Evolutionary conservation across 352 stramenopile species (phyloP).

Genomic region (Phytopythium helicoides): DNA sequence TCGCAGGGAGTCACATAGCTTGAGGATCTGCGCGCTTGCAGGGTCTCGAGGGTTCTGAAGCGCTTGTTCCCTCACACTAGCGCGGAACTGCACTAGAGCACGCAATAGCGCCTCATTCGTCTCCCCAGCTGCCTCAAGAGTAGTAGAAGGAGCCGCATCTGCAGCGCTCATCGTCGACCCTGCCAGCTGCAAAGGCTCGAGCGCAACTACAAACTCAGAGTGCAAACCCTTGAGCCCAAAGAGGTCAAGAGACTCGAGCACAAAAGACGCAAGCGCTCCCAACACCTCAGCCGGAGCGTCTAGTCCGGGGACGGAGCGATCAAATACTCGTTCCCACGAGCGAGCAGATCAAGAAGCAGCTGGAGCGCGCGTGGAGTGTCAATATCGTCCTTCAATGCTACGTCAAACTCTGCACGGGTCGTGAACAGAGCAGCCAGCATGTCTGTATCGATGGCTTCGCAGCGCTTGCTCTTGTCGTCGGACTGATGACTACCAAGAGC

Average conservation of each 20-base stretch:
- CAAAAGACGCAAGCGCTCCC: constrained; percentile 47
- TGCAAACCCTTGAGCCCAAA: constrained; percentile 63
- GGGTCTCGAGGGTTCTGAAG: constrained; percentile 39
- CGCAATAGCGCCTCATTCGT: constrained; percentile 37
- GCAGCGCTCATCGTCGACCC: constrained; percentile 14
- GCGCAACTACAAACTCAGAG: constrained; percentile 37
- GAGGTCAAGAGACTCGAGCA: constrained; percentile 66
- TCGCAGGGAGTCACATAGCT: constrained; percentile 60
- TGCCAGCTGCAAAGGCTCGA: not conserved
- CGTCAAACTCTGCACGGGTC: constrained; percentile 51
- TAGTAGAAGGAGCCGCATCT: not conserved
- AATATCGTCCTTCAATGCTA: constrained; percentile 83
- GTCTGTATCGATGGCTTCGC: constrained; percentile 46
- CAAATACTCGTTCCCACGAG: constrained; percentile 56
- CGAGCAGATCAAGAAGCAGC: constrained; percentile 70
- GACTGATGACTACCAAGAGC: constrained; percentile 31
- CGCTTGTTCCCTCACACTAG: constrained; percentile 52
- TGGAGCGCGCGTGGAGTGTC: constrained; percentile 81
- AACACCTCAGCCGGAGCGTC: constrained; percentile 55
- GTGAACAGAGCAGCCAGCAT: constrained; percentile 53
- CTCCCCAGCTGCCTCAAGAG: constrained; percentile 9
- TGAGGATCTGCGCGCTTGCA: constrained; percentile 43
- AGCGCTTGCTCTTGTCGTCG: constrained; percentile 34
- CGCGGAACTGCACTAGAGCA: constrained; percentile 60
- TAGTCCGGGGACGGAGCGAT: constrained; percentile 24